Evolutionary conservation across 2,329 filamentous ascomycete genomes (phyloP), one percentile per base, ranked within the genome.

Genomic region (Penicillium sp.): DNA sequence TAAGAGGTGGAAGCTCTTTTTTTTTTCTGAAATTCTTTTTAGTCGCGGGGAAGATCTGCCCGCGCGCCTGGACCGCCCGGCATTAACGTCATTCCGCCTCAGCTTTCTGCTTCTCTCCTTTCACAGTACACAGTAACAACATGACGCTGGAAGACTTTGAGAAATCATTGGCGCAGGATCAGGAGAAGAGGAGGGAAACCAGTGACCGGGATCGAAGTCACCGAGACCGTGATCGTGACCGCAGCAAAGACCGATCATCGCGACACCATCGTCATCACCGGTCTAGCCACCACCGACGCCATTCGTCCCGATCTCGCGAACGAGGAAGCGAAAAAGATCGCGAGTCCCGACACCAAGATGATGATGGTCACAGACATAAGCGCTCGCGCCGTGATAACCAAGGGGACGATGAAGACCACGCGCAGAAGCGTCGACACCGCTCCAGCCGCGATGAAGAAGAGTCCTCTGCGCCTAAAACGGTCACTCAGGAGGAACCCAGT

Each of bases 71-170:
- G 67, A 67, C 65, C 71, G 69, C 69, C 66, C 57, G 54, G 64
- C 64, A 64, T 62, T 64, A 69, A 74, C 71, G 70, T 74, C 71
- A 73, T 73, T 62, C 65, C 61, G 52, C 48, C 58, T 49, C 58
- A 61, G 60, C 63, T 63, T 57, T 66, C 62, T 61, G 54, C 56
- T 62, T 29, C 53, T 56, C 52, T 53, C 50, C 55, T 57, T 60
- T 45, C 21, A 49, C 35, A 48, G 11, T 24, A 29, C 27, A 46
- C 37, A 48, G 39, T 45, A 58, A 19, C 52, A 75, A 50, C 27
- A 87, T 87, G 85, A 81, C 82, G 5, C 71, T 87, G 57, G 84
- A 87, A 64, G 90, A 93, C 56, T 96, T 96, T 58, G 91, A 96
- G 73, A 90, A 88, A 71, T 80, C 87, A 26, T 81, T 96, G 13